Base-by-base conservation (phyloP, 805 yeast genomes). In the Scheffersomyces amazonensis region DNA sequence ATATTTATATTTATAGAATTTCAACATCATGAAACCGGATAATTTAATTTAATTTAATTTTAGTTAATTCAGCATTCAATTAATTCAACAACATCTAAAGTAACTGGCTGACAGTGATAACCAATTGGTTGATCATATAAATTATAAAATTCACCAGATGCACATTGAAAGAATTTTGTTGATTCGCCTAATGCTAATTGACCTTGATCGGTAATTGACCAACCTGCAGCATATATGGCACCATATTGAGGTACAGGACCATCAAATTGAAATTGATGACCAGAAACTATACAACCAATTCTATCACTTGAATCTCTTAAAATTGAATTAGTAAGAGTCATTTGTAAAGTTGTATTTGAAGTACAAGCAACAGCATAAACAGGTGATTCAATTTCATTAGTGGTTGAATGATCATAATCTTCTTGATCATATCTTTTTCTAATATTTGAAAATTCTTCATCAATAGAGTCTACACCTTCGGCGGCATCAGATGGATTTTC, bases 191-290 rank as follows among this genome's bases (percentile, higher is more conserved):
- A 49, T 2, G 61, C 56, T 42, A 67, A 55, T 43, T 55, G 53
- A 8, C 71, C 71, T 6, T 52, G 35, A 1, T 37, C 32, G 3
- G 66, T 59, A 18, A 66, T 54, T 27, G 61, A 58, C 73, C 73
- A 67, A 2, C 69, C 69, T 19, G 64, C 60, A 20, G 69, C 67
- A 35, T 59, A 65, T 12, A 64, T 40, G 11, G 69, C 47, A 13
- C 69, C 71, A 41, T 55, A 49, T 41, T 65, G 71, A 13, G 71
- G 71, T 8, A 60, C 52, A 6, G 71, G 69, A 1, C 69, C 71
- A 42, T 67, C 73, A 39, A 66, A 66, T 41, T 64, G 72, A 42
- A 66, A 65, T 43, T 66, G 71, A 31, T 57, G 58, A 31, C 60
- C 58, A 3, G 58, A 53, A 21, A 66, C 72, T 36, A 67, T 65